phyloP scores from a whole-genome alignment of 1,139 yeast species.

The Barnettozyma hawaiiensis region DNA sequence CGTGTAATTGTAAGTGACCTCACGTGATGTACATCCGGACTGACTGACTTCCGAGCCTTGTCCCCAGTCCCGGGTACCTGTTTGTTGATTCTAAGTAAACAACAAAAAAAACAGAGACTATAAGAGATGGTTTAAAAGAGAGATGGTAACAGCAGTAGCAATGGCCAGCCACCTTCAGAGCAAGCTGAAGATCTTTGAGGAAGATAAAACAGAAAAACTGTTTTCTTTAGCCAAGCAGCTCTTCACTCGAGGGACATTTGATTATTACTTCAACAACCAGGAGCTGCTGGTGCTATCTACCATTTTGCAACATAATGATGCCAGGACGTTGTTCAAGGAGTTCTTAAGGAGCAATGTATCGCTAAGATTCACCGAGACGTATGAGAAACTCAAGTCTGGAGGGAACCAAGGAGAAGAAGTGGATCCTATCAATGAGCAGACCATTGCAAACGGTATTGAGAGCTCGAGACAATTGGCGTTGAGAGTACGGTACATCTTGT shows the following conservation, averaged over 20 bases:
- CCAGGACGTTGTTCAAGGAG: conserved; percentile 11
- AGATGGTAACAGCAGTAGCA: background rate
- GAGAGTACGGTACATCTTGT: conserved; percentile 60
- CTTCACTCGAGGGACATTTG: conserved; percentile 45
- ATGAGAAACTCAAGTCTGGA: conserved; percentile 1
- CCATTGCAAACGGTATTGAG: conserved; percentile 41
- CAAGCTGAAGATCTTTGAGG: conserved; percentile 17
- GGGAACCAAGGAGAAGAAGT: conserved; percentile 14
- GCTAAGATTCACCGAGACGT: conserved; percentile 15
- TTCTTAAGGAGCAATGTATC: conserved; percentile 17
- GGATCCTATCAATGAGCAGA: conserved; percentile 30
- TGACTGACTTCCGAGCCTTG: no score
- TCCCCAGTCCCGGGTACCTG: no score
- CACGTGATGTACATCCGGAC: no score
- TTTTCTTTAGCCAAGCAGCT: conserved; percentile 37
- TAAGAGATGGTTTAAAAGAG: no score
- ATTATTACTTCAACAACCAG: conserved; percentile 54
- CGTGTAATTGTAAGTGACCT: no score
- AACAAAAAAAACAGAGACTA: no score
- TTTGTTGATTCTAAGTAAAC: no score
- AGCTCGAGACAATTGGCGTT: conserved; percentile 54
- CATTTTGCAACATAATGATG: conserved; percentile 31
- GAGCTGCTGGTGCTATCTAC: conserved; percentile 50
- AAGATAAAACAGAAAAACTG: conserved; percentile 18
- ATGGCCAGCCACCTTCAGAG: conserved; percentile 1